Conservation (phyloP, 192 early-diverging fungal genomes). For the Thamnidium elegans region DNA sequence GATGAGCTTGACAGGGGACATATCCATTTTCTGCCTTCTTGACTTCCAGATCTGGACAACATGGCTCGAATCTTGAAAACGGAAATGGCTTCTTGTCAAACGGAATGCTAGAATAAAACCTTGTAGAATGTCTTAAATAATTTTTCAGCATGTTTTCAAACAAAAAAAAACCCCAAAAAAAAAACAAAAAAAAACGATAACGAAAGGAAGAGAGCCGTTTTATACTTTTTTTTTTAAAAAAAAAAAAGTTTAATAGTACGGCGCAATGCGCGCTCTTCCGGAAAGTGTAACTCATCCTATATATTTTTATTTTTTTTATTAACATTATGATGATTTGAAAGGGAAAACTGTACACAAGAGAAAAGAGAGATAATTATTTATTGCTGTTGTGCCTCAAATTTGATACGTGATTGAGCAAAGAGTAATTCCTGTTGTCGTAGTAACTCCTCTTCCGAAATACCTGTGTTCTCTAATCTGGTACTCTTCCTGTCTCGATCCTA, state of each 20-base stretch:
- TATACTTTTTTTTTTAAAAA: too few relatives aligned
- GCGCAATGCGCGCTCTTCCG: not conserved
- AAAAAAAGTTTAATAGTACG: not conserved
- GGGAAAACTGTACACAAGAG: slow-evolving; percentile 1
- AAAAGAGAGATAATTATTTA: slow-evolving; percentile 7
- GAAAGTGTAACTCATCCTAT: not conserved
- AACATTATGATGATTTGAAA: not conserved
- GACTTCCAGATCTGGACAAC: slow-evolving; percentile 15
- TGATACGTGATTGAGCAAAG: slow-evolving; percentile 83
- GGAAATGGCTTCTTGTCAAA: slow-evolving; percentile 34
- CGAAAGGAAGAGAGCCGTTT: too few relatives aligned
- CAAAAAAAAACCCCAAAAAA: not conserved
- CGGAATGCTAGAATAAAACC: slow-evolving; percentile 20
- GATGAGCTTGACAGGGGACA: slow-evolving; percentile 29
- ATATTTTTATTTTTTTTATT: not conserved
- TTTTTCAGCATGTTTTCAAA: not conserved
- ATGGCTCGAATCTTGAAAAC: slow-evolving; percentile 34
- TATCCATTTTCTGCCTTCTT: slow-evolving; percentile 22
- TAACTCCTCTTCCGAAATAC: slow-evolving; percentile 83
- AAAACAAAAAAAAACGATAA: not conserved
- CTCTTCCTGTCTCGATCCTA: slow-evolving; percentile 83
- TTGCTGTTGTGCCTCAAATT: slow-evolving; percentile 61
- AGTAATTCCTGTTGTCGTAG: slow-evolving; percentile 79
- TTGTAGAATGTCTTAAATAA: not conserved
- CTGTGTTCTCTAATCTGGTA: slow-evolving; percentile 73